These are phyloP conservation scores for Eutrema japonicum DNA, from an alignment of 345 rosid genomes.

Conservation along the genomic window DNA sequence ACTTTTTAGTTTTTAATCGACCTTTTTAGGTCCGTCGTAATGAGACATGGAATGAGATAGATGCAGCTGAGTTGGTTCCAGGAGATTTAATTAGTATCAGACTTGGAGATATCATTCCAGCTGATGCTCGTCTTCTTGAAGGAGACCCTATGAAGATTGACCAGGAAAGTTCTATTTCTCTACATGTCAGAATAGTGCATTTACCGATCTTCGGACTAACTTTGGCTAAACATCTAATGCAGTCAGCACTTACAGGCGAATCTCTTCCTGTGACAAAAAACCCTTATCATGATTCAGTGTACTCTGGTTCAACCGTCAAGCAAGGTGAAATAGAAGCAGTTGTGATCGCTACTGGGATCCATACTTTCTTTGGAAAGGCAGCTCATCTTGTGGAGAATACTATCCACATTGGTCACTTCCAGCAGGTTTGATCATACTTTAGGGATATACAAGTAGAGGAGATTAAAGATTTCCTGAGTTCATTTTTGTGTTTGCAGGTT, in stretches of 20 bases:
- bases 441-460: too few species aligned
- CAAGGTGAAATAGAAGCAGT: too few species aligned
- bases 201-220: not conserved
- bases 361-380: too few species aligned
- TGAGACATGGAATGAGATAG: slow-evolving; percentile 71
- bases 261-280: too few species aligned
- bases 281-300: too few species aligned
- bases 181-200: not conserved
- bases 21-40: slow-evolving; percentile 49
- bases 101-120: slow-evolving; percentile 68
- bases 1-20: not conserved
- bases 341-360: too few species aligned
- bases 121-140: slow-evolving; percentile 71
- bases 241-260: too few species aligned
- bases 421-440: too few species aligned
- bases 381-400: too few species aligned
- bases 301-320: too few species aligned
- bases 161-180: slow-evolving; percentile 42
- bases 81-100: slow-evolving; percentile 52
- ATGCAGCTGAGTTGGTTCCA: slow-evolving; percentile 71
- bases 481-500: slow-evolving; percentile 47
- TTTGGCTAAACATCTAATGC: not conserved
- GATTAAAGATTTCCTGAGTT: too few species aligned
- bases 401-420: too few species aligned
- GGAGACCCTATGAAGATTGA: slow-evolving; percentile 80